phyloP scores from a whole-genome alignment of 2,329 filamentous ascomycete species.

The Paecilomyces niveus region DNA sequence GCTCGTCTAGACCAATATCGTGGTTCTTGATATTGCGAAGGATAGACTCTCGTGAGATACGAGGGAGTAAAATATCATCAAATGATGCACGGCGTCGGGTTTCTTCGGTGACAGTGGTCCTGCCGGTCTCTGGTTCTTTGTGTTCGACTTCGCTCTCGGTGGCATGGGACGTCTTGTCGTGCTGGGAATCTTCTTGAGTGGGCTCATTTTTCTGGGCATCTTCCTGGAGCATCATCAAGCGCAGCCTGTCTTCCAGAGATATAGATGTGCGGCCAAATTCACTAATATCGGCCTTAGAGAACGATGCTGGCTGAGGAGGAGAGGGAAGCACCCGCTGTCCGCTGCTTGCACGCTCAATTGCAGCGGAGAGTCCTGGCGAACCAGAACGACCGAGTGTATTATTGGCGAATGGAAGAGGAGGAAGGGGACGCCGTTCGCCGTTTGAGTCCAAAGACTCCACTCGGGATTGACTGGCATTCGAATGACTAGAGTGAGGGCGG shows the following conservation, averaged over 20 bases:
- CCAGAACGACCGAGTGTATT: conserved; percentile 41
- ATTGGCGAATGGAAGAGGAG: conserved; percentile 63
- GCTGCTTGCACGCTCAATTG: conserved; percentile 63
- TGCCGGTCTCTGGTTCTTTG: conserved; percentile 14
- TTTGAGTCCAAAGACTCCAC: conserved; percentile 71
- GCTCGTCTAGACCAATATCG: conserved; percentile 57
- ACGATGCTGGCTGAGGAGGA: conserved; percentile 59
- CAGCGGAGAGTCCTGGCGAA: conserved; percentile 60
- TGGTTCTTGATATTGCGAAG: conserved; percentile 71
- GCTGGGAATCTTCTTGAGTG: neutral
- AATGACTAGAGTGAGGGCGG: conserved; percentile 40
- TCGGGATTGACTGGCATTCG: conserved; percentile 43
- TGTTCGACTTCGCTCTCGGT: conserved; percentile 14
- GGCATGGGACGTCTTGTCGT: neutral
- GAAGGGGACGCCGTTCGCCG: conserved; percentile 74
- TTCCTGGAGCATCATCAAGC: conserved; percentile 68
- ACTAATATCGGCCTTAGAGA: conserved; percentile 70
- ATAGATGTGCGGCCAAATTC: conserved; percentile 69
- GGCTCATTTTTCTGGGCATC: conserved; percentile 4
- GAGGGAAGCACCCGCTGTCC: conserved; percentile 64
- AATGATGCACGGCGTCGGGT: conserved; percentile 39
- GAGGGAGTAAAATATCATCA: conserved; percentile 58
- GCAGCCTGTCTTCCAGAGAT: conserved; percentile 77
- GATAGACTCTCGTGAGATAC: conserved; percentile 90
- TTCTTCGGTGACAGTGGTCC: conserved; percentile 43